A percentile compares a stretch with the other conserved stretches of the same genome.
Conservation (phyloP, 73 alveolate species). For the Paramecium sexaurelia region DNA sequence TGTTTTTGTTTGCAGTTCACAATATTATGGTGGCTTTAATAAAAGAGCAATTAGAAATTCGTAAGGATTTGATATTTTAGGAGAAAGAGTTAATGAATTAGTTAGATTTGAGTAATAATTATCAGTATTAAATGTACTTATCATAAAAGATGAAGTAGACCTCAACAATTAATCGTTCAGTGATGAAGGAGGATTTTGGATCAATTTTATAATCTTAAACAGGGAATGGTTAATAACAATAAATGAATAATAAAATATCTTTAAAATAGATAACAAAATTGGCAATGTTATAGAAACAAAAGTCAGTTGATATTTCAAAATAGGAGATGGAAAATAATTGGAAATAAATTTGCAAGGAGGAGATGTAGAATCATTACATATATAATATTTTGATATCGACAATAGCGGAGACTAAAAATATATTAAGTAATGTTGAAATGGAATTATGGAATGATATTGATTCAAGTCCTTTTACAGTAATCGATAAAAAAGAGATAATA, state of each 20-base stretch:
- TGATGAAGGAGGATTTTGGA: neutral
- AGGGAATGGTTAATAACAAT: neutral
- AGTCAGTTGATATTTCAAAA: neutral
- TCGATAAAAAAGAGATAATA: conserved; percentile 12
- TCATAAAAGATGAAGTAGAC: neutral
- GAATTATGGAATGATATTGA: conserved; percentile 48
- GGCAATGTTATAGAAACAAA: neutral
- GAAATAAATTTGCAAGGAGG: neutral
- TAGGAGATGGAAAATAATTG: conserved; percentile 1
- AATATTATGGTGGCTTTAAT: conserved; percentile 50
- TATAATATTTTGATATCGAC: neutral
- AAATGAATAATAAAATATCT: neutral
- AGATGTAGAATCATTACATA: neutral
- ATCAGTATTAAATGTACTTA: neutral
- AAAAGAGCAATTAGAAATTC: conserved; percentile 31
- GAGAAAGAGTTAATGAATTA: conserved; percentile 38
- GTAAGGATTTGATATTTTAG: neutral
- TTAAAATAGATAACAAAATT: neutral
- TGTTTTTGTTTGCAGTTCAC: conserved; percentile 27
- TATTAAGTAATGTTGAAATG: neutral
- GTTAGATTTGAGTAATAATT: neutral
- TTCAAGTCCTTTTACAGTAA: neutral
- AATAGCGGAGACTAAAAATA: neutral
- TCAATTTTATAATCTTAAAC: neutral
- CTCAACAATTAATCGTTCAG: neutral